Evolutionary conservation across 768 basidiomycete genomes (phyloP).

Genomic region (Tricholoma terreum): DNA sequence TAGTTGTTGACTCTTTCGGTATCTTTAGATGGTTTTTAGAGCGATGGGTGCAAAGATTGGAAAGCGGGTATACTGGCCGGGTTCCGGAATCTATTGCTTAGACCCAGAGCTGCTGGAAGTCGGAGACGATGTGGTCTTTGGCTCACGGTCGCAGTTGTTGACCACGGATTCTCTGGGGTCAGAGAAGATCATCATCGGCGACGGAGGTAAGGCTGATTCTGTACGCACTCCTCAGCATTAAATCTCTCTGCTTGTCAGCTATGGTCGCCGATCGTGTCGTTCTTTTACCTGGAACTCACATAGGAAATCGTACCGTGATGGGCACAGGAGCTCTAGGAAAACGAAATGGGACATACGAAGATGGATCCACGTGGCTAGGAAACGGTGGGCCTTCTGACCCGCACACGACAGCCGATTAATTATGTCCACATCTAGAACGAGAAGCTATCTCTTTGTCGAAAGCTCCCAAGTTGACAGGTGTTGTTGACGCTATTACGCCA

Average conservation of each 20-base stretch:
- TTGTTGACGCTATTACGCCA: no score
- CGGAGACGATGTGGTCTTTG: constrained; percentile 49
- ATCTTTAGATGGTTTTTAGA: constrained; percentile 40
- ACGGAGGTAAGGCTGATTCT: no score
- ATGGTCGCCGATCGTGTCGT: constrained; percentile 52
- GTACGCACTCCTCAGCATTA: no score
- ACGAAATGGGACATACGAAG: constrained; percentile 37
- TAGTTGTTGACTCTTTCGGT: no score
- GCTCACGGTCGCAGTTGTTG: constrained; percentile 43
- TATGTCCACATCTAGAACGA: no score
- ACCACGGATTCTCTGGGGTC: constrained; percentile 43
- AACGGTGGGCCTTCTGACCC: no score
- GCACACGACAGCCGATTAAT: no score
- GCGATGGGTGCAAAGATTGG: constrained; percentile 52
- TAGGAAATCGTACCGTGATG: constrained; percentile 42
- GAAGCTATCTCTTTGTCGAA: no score
- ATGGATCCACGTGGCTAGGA: constrained; percentile 47
- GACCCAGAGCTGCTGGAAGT: constrained; percentile 49
- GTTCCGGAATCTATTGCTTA: constrained; percentile 41
- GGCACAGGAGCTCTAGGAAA: constrained; percentile 44
- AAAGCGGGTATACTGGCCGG: constrained; percentile 49
- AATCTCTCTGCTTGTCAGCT: constrained; percentile 21
- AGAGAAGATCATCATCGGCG: constrained; percentile 36
- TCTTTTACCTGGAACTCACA: constrained; percentile 39
- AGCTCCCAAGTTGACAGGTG: no score